Evolutionary conservation across 1,284 basidiomycete species (phyloP).

Genomic region (Thecaphora thlaspeos): DNA sequence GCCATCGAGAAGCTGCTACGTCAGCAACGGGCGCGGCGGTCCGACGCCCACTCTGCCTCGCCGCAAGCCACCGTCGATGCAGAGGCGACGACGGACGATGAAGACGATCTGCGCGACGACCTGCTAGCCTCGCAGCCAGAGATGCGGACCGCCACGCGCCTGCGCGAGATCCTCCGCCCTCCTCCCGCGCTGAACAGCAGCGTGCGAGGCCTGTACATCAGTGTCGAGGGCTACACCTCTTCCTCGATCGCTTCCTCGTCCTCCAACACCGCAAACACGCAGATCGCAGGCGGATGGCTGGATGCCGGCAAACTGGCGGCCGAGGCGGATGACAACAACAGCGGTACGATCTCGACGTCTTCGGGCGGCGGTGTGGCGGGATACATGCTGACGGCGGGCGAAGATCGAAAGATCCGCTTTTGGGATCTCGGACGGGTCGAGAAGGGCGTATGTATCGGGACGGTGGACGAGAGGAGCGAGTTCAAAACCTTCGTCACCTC

Average conservation of each 20-base stretch:
- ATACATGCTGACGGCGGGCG: constrained; percentile 76
- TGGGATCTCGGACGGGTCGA: constrained; percentile 75
- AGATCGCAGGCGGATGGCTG: constrained; percentile 38
- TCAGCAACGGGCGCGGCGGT: constrained; percentile 11
- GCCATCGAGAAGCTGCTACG: constrained; percentile 43
- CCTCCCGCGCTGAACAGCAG: constrained; percentile 1
- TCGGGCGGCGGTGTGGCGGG: constrained; percentile 60
- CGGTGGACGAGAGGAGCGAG: constrained; percentile 12
- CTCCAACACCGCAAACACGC: constrained; percentile 9
- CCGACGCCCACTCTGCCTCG: too few relatives aligned
- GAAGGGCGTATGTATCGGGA: constrained; percentile 51
- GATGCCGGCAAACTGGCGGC: constrained; percentile 39
- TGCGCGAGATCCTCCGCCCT: background rate
- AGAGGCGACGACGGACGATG: background rate
- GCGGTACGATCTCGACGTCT: constrained; percentile 4
- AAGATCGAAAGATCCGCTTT: constrained; percentile 74
- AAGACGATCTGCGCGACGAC: background rate
- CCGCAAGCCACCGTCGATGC: constrained; percentile 8
- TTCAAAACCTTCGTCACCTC: too few relatives aligned
- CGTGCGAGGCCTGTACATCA: constrained; percentile 40
- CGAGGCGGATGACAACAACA: constrained; percentile 3
- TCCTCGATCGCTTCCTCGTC: constrained; percentile 12
- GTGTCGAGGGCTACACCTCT: constrained; percentile 41
- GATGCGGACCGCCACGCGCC: background rate
- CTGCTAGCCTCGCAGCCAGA: background rate